Conservation (phyloP, 2,329 filamentous ascomycete species). For the Cadophora sp. region DNA sequence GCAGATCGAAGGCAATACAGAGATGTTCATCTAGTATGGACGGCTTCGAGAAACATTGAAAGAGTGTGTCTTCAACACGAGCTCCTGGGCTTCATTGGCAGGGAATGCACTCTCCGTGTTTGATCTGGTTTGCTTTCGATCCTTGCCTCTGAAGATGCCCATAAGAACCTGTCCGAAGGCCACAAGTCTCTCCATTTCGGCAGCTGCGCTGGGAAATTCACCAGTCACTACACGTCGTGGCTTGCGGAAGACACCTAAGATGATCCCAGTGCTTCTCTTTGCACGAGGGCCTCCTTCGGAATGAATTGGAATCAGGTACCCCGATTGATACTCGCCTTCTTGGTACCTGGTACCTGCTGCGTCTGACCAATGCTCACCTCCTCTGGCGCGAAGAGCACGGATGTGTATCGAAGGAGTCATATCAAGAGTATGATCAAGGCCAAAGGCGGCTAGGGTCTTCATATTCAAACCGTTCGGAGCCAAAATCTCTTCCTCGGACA, state of each 20-base stretch:
- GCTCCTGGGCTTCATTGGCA: conserved; percentile 53
- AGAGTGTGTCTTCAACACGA: conserved; percentile 46
- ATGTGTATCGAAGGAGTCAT: conserved; percentile 39
- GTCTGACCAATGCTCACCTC: conserved; percentile 21
- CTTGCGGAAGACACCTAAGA: conserved; percentile 34
- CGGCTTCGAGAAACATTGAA: conserved; percentile 1
- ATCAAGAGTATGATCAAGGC: conserved; percentile 34
- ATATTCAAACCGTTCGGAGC: conserved; percentile 34
- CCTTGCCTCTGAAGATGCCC: conserved; percentile 14
- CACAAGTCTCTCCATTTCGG: conserved; percentile 21
- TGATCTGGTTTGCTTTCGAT: conserved; percentile 14
- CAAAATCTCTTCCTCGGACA: conserved; percentile 35
- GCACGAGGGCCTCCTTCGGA: conserved; percentile 15
- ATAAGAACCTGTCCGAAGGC: conserved; percentile 20
- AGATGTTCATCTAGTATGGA: not conserved
- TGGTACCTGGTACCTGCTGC: not conserved
- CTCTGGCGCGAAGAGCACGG: conserved; percentile 35
- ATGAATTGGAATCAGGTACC: conserved; percentile 26
- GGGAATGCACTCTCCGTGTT: conserved; percentile 20
- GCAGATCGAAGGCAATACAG: not conserved
- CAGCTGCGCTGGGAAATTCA: not conserved
- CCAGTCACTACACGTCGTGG: not conserved
- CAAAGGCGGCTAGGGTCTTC: conserved; percentile 41
- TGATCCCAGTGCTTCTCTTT: conserved; percentile 29
- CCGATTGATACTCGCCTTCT: conserved; percentile 25